phyloP scores from a whole-genome alignment of 176 grass and related monocot genomes.

The Oryza coarctata region DNA sequence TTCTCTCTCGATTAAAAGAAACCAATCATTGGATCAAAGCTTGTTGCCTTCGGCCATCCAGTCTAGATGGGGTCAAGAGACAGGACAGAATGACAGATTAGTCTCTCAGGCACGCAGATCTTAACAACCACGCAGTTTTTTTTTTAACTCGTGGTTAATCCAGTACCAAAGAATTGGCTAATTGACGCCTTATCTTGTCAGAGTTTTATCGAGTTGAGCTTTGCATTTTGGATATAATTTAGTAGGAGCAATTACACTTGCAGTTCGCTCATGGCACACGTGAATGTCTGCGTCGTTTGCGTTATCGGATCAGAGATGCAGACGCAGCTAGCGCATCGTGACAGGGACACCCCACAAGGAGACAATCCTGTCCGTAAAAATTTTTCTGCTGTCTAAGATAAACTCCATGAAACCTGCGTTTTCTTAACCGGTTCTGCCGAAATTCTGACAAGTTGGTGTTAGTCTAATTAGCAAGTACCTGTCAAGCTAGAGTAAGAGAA shows the following conservation, averaged over 20 bases:
- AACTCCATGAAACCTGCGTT: not conserved
- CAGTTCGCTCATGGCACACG: not conserved
- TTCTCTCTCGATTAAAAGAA: not conserved
- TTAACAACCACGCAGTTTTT: not conserved
- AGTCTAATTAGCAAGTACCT: not conserved
- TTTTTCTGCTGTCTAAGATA: not conserved
- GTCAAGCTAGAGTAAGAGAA: not conserved
- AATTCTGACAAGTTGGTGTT: not conserved
- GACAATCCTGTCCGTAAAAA: constrained; percentile 15
- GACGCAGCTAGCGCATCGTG: constrained; percentile 13
- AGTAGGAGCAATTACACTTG: not conserved
- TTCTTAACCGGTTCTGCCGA: not conserved
- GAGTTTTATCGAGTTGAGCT: not conserved
- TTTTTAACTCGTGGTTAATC: not conserved
- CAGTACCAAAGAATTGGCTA: not conserved
- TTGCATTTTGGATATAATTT: not conserved
- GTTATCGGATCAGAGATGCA: constrained; percentile 2
- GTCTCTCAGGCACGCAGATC: not conserved
- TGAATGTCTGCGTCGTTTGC: not conserved
- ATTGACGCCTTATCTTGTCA: not conserved
- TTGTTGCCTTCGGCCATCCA: not conserved
- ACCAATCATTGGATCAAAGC: constrained; percentile 27
- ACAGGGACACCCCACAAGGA: constrained; percentile 20
- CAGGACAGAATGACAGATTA: too few relatives aligned
- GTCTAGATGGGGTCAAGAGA: not conserved